Base-by-base conservation (phyloP, 2,329 filamentous ascomycete genomes). In the Neoarthrinium moseri region DNA sequence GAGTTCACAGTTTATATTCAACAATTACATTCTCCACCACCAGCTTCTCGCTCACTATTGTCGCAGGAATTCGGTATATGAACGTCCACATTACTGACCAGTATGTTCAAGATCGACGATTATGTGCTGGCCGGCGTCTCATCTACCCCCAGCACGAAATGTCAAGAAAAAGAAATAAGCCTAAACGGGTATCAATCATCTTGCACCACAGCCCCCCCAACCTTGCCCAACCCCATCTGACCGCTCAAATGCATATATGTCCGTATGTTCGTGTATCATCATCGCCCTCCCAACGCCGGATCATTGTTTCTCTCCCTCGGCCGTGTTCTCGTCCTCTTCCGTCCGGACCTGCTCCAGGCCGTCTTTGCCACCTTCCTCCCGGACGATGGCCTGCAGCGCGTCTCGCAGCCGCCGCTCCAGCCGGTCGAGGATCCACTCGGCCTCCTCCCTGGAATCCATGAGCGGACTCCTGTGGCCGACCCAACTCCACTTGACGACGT, bases 391-490 rank as follows among this genome's bases (percentile, higher is more conserved):
- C 8, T 66, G 66, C 34, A 80, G 60, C 62, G 80, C 74, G 11
- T 67, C 62, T 41, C 78, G 73, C 29, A 91, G 67, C 48, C 68
- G 76, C 42, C 72, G 70, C 49, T 77, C 77, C 42, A 91, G 62
- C 49, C 79, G 73, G 49, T 89, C 82, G 32, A 90, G 62, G 27
- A 91, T 80, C 87, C 87, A 91, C 59, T 89, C 80, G 12, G 81
- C 77, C 66, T 91, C 87, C 46, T 80, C 78, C 57, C 82, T 77
- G 38, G 75, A 75, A 3, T 84, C 80, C 80, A 89, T 84, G 11
- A 91, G 70, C 4, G 87, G 87, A 53, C 82, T 87, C 12, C 78
- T 69, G 37, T 80, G 74, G 0, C 84, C 86, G 2, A 91, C 75
- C 87, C 87, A 91, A 26, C 84, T 88, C 86, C 87, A 90, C 51